Evolutionary conservation across 352 stramenopile genomes (phyloP), one percentile per base, ranked within the genome.

Genomic region (Discostella stelligera): DNA sequence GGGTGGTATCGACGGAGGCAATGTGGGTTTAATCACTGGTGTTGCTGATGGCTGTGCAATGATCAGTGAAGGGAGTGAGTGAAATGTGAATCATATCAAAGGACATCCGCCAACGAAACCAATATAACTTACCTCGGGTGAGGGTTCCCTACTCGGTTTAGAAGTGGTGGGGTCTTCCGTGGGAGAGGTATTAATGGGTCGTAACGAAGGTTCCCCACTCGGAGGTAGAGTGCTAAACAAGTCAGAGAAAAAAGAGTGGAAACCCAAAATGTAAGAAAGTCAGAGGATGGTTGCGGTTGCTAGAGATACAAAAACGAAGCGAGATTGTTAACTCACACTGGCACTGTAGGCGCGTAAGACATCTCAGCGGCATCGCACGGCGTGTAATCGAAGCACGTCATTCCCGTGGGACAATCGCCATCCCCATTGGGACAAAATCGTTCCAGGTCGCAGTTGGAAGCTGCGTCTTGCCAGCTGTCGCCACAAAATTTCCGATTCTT

Each of bases 301-400:
- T 23, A 50, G 41, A 59, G 20, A 18, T 16, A 20, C 30, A 54
- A 32, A 44, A 44, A 44, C 37, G 11, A 14, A 27, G 16, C 2
- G 0, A 39, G 21, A 60, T 44, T 44, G 4, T 44, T 44, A 3
- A 44, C 37, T 44, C 7, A 44, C 37, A 44, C 37, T 44, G 37
- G 2, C 37, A 10, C 37, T 44, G 61, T 81, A 27, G 70, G 70
- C 21, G 20, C 64, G 3, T 3, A 13, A 20, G 70, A 83, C 50
- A 77, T 48, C 10, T 39, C 71, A 23, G 18, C 41, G 30, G 74
- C 74, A 66, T 81, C 46, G 48, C 80, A 86, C 0, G 49, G 30
- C 4, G 74, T 86, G 54, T 82, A 86, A 23, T 65, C 52, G n/a
- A 69, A 50, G 64, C 80, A 86, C 27, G 21, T 77, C 56, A 82